Percentiles rank a stretch among this genome's conserved stretches.
Evolutionary conservation across 1,284 basidiomycete species (phyloP).

Genomic region (Cutaneotrichosporon spelunceum): DNA sequence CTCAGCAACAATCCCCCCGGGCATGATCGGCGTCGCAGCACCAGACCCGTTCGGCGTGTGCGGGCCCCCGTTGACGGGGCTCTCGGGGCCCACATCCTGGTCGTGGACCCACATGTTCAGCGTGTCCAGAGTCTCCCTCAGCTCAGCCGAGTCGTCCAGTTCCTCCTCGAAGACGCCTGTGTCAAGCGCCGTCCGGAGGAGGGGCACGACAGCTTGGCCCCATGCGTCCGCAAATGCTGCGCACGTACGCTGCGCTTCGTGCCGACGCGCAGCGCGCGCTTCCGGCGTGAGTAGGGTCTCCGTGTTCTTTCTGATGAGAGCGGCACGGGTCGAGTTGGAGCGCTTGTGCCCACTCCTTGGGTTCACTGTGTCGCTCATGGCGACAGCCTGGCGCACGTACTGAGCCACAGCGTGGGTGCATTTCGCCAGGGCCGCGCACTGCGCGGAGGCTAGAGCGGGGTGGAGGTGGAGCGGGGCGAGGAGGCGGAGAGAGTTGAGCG

Average conservation of each 20-base stretch:
- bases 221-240: constrained; percentile 57
- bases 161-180: constrained; percentile 67
- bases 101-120: constrained; percentile 27
- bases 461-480: constrained; percentile 66
- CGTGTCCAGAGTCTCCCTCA: constrained; percentile 22
- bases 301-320: constrained; percentile 37
- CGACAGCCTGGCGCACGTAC: constrained; percentile 52
- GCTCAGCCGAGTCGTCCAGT: constrained; percentile 8
- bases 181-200: constrained; percentile 63
- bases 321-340: constrained; percentile 29
- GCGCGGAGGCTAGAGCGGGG: constrained; percentile 53
- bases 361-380: constrained; percentile 12
- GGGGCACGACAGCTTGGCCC: constrained; percentile 62
- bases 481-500: constrained; percentile 76
- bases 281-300: constrained; percentile 38
- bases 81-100: constrained; percentile 18
- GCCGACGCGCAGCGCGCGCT: constrained; percentile 38
- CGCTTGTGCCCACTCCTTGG: constrained; percentile 17
- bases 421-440: constrained; percentile 57
- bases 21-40: neutral
- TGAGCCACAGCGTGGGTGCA: constrained; percentile 51
- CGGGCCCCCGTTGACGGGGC: neutral
- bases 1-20: neutral
- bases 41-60: neutral
- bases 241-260: constrained; percentile 54